phyloP scores from a whole-genome alignment of 176 grass and related monocot species.

The Musa schizocarpa region DNA sequence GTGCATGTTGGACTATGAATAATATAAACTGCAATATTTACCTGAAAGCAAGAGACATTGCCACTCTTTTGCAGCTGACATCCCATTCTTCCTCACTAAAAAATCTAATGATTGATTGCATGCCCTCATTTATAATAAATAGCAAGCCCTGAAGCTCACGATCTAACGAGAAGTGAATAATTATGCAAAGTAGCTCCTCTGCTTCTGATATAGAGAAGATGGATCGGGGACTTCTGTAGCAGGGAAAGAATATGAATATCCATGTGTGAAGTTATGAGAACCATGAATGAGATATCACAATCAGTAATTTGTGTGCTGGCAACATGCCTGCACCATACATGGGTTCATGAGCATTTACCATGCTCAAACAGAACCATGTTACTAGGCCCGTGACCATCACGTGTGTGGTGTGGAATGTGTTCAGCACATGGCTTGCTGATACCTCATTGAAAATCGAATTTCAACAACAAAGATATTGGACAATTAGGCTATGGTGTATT shows the following conservation, averaged over 20 bases:
- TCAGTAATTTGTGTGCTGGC: not conserved
- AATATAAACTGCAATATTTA: slow-evolving; percentile 14
- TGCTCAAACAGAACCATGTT: too few relatives aligned
- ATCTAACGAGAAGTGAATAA: slow-evolving; percentile 64
- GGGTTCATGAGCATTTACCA: too few relatives aligned
- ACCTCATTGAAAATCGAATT: not conserved
- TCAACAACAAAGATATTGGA: not conserved
- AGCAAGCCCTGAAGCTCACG: slow-evolving; percentile 51
- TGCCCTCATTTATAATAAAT: slow-evolving; percentile 46
- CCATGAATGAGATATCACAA: not conserved
- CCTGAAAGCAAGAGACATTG: slow-evolving; percentile 50
- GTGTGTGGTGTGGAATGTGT: not conserved
- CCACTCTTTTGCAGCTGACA: slow-evolving; percentile 43
- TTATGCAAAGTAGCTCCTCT: slow-evolving; percentile 58
- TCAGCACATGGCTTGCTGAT: not conserved
- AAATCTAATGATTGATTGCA: slow-evolving; percentile 56
- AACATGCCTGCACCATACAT: not conserved
- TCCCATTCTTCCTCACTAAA: slow-evolving; percentile 64
- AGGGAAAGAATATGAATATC: slow-evolving; percentile 13
- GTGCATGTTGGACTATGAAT: not conserved
- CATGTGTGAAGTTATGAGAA: not conserved
- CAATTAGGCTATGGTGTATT: too few relatives aligned
- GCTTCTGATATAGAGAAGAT: slow-evolving; percentile 63
- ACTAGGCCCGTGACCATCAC: not conserved
- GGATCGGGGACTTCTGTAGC: slow-evolving; percentile 41